Evolutionary conservation across 495 filamentous ascomycete genomes (phyloP).

Genomic region (Pyrenopolyporus hunteri): DNA sequence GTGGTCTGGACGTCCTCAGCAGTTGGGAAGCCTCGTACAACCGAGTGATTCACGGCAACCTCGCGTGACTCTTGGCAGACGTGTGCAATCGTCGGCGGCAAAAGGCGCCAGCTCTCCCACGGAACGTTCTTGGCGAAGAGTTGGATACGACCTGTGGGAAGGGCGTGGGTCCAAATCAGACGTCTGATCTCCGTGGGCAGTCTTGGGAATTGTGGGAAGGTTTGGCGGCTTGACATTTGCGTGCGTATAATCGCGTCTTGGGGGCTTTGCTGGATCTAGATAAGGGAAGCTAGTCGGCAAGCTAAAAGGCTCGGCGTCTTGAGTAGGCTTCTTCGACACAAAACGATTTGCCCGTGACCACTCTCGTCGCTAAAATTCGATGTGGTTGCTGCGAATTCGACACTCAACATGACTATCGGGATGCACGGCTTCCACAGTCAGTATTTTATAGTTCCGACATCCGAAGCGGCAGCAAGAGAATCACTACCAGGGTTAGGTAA

Average conservation of each 20-base stretch:
- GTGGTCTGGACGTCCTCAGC: conserved; percentile 36
- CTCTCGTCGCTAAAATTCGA: conserved; percentile 19
- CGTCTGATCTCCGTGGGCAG: conserved; percentile 41
- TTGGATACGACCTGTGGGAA: conserved; percentile 39
- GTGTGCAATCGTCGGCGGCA: conserved; percentile 37
- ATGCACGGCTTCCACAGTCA: conserved; percentile 2
- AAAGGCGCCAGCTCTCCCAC: conserved; percentile 41
- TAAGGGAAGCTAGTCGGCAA: conserved; percentile 8
- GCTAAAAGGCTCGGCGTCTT: conserved; percentile 14
- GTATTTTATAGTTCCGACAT: background rate
- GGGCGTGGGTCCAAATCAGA: conserved; percentile 36
- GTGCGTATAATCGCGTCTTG: background rate
- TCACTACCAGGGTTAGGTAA: conserved; percentile 1
- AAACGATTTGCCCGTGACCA: background rate
- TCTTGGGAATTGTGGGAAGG: conserved; percentile 36
- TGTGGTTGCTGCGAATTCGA: conserved; percentile 7
- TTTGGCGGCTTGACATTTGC: conserved; percentile 32
- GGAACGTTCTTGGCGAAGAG: conserved; percentile 42
- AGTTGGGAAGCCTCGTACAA: conserved; percentile 42
- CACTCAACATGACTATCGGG: conserved; percentile 24
- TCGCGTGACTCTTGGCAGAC: conserved; percentile 39
- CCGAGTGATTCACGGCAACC: conserved; percentile 30
- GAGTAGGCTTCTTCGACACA: conserved; percentile 6
- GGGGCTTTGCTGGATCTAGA: conserved; percentile 5
- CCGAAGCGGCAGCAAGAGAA: background rate